Conservation (phyloP, 139 green algal species). For the Ulvella scutata region DNA sequence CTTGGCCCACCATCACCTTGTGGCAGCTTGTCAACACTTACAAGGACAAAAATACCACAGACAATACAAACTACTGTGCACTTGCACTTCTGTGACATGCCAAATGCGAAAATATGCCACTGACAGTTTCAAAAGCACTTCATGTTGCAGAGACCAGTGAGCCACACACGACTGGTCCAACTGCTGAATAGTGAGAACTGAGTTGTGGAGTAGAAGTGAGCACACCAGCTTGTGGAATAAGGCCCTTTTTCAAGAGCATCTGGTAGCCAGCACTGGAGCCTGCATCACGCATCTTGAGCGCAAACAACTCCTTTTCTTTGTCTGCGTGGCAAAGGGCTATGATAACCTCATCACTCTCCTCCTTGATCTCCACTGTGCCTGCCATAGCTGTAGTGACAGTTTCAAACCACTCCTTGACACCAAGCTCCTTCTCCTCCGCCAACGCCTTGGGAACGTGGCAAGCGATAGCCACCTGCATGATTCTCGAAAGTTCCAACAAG, state of each 20-base stretch:
- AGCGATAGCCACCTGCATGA: conserved; percentile 29
- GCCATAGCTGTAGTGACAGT: conserved; percentile 21
- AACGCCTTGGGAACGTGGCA: conserved; percentile 55
- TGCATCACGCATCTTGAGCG: conserved; percentile 57
- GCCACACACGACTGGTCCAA: too few relatives aligned
- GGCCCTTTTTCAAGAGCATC: conserved; percentile 46
- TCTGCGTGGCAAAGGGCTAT: conserved; percentile 25
- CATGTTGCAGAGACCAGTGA: too few relatives aligned
- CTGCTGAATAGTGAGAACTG: too few relatives aligned
- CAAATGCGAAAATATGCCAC: too few relatives aligned
- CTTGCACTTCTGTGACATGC: too few relatives aligned
- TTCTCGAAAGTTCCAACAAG: too few relatives aligned
- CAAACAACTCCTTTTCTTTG: conserved; percentile 34
- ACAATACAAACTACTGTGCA: too few relatives aligned
- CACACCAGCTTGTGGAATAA: conserved; percentile 44
- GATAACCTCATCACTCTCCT: conserved; percentile 35
- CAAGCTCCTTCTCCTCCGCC: conserved; percentile 20
- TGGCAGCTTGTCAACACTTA: too few relatives aligned
- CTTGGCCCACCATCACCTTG: too few relatives aligned
- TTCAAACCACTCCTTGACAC: conserved; percentile 18
- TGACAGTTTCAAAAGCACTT: too few relatives aligned
- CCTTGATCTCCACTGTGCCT: conserved; percentile 22
- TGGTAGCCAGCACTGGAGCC: conserved; percentile 34
- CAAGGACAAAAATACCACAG: too few relatives aligned
- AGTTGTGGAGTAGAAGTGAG: too few relatives aligned